Conservation (phyloP, 495 filamentous ascomycete genomes). For the Penicillium fimorum region DNA sequence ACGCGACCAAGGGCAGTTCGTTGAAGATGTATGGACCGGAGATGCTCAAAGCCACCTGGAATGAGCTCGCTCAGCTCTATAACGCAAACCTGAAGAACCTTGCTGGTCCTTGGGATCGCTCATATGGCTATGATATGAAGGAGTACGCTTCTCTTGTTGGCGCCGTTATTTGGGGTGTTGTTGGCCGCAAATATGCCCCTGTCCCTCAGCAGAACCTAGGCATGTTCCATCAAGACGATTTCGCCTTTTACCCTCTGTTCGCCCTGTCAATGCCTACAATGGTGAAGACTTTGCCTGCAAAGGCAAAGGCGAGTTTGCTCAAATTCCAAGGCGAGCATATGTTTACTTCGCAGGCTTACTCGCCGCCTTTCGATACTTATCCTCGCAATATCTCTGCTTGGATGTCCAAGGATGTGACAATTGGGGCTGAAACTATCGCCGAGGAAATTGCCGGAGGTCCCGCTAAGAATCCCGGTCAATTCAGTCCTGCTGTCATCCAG, state of each 20-base stretch:
- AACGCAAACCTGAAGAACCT: constrained; percentile 40
- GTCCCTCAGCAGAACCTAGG: constrained; percentile 24
- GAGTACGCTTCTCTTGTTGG: constrained; percentile 38
- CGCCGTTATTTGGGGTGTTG: constrained; percentile 35
- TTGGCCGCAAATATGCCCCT: constrained; percentile 32
- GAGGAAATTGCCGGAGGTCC: constrained; percentile 39
- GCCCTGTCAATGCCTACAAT: constrained; percentile 32
- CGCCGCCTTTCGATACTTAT: constrained; percentile 40
- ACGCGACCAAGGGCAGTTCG: constrained; percentile 26
- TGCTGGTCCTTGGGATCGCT: constrained; percentile 45
- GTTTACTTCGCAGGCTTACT: constrained; percentile 33
- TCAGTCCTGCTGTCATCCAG: constrained; percentile 41
- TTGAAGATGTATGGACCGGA: constrained; percentile 30
- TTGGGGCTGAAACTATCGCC: constrained; percentile 39
- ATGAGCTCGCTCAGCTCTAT: constrained; percentile 32
- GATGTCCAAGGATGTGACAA: constrained; percentile 38
- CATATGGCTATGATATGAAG: constrained; percentile 47
- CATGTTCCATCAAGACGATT: constrained; percentile 41
- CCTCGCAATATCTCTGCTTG: constrained; percentile 41
- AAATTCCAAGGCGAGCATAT: constrained; percentile 38
- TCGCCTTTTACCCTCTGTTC: constrained; percentile 37
- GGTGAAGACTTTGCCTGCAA: constrained; percentile 19
- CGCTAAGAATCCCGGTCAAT: constrained; percentile 31
- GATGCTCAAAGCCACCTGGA: constrained; percentile 34
- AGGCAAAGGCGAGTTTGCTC: constrained; percentile 21